Evolutionary conservation across 169 alveolate genomes (phyloP).

Genomic region (Eimeria sp.): DNA sequence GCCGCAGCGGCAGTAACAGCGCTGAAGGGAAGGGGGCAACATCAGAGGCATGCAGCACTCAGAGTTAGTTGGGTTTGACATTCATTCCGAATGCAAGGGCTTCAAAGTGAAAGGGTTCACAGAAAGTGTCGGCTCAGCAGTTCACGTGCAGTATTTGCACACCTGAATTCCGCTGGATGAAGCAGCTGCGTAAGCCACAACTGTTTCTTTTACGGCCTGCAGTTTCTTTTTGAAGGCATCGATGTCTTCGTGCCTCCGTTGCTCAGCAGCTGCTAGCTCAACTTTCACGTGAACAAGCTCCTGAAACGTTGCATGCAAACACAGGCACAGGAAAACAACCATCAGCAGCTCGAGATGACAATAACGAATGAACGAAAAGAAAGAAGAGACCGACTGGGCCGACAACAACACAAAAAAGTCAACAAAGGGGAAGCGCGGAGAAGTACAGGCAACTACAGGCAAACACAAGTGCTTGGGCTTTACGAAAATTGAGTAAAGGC

Average conservation of each 20-base stretch:
- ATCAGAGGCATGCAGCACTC: not conserved
- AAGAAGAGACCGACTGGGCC: not conserved
- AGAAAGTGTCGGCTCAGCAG: not conserved
- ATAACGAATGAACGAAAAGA: not conserved
- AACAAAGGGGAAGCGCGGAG: not conserved
- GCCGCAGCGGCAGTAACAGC: not conserved
- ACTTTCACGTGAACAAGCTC: slow-evolving; percentile 75
- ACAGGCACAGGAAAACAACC: not conserved
- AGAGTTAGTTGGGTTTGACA: not conserved
- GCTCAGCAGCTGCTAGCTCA: slow-evolving; percentile 79
- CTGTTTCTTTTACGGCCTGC: slow-evolving; percentile 73
- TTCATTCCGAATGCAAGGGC: not conserved
- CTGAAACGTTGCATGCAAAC: slow-evolving; percentile 27
- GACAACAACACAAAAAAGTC: not conserved
- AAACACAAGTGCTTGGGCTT: not conserved
- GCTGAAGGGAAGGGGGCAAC: not conserved
- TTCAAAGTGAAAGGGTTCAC: not conserved
- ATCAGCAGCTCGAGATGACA: not conserved
- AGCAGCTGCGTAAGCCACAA: slow-evolving; percentile 76
- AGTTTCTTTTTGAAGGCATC: slow-evolving; percentile 72
- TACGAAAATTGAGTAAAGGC: not conserved
- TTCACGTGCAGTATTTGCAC: not conserved
- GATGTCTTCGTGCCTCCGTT: slow-evolving; percentile 75
- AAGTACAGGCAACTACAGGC: not conserved
- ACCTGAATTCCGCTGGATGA: slow-evolving; percentile 71